Percentiles rank a stretch among this genome's conserved stretches.
These are phyloP conservation scores for Antrodiella citrinella DNA, from an alignment of 768 basidiomycete genomes.

Conservation along the genomic window DNA sequence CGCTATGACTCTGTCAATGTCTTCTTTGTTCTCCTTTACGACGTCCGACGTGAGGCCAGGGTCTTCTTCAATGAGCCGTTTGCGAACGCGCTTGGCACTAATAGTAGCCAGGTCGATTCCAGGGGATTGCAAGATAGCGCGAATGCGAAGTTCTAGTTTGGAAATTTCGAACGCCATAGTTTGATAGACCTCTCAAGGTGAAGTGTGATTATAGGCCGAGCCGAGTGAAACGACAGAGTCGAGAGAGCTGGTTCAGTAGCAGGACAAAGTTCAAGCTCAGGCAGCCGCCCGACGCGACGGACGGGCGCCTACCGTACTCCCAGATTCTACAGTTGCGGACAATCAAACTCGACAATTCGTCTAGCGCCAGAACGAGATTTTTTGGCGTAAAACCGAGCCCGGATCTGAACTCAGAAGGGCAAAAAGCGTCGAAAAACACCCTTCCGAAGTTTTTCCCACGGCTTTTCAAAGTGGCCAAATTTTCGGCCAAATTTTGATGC, in stretches of 20 bases:
- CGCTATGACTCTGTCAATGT: conserved; percentile 63
- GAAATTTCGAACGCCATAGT: conserved; percentile 45
- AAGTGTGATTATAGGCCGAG: background rate
- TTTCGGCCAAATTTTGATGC: conserved; percentile 18
- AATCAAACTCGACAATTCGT: conserved; percentile 14
- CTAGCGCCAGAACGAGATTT: conserved; percentile 8
- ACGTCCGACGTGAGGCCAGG: conserved; percentile 46
- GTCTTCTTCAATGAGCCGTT: conserved; percentile 52
- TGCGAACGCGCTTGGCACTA: conserved; percentile 85
- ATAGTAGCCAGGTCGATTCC: conserved; percentile 72
- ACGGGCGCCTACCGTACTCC: too few species aligned
- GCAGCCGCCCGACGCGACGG: background rate
- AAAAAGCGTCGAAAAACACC: conserved; percentile 12
- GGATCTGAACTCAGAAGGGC: conserved; percentile 14
- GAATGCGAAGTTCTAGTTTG: conserved; percentile 53
- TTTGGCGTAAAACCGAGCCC: conserved; percentile 17
- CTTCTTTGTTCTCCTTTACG: conserved; percentile 58
- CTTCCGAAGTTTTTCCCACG: too few species aligned
- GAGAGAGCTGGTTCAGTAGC: too few species aligned
- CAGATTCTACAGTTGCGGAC: too few species aligned
- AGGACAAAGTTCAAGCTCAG: background rate
- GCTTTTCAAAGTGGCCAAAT: conserved; percentile 18
- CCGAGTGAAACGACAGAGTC: background rate
- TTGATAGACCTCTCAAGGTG: background rate
- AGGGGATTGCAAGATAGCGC: conserved; percentile 65